phyloP scores from a whole-genome alignment of 140 eudicot genomes.

The Oenanthe javanica region DNA sequence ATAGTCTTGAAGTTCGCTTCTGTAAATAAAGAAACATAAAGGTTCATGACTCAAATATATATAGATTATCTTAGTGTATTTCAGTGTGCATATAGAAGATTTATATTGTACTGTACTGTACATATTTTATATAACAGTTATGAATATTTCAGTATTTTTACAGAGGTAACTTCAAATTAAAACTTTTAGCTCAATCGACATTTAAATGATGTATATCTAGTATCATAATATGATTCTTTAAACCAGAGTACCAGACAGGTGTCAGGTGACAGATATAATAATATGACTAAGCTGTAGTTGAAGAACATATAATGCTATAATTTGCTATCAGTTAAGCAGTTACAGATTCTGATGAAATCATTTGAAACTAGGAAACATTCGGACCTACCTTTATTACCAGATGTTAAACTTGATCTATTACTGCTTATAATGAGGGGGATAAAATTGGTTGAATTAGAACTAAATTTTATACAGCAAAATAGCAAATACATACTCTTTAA shows the following conservation, averaged over 20 bases:
- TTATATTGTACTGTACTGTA: neutral
- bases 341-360: neutral
- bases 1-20: neutral
- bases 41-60: neutral
- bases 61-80: neutral
- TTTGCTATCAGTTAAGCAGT: neutral
- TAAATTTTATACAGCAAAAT: neutral
- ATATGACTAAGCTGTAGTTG: neutral
- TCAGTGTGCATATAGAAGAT: neutral
- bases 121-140: neutral
- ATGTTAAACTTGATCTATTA: neutral
- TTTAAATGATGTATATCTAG: neutral
- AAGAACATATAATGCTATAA: neutral
- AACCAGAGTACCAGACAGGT: neutral
- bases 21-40: neutral
- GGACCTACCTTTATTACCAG: neutral
- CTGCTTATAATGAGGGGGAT: neutral
- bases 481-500: neutral
- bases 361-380: neutral
- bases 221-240: neutral
- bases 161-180: neutral
- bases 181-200: neutral
- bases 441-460: neutral
- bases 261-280: neutral
- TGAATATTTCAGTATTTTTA: neutral